These are phyloP conservation scores for Suhomyces faveliae DNA, from an alignment of 805 yeast genomes.

Conservation along the genomic window DNA sequence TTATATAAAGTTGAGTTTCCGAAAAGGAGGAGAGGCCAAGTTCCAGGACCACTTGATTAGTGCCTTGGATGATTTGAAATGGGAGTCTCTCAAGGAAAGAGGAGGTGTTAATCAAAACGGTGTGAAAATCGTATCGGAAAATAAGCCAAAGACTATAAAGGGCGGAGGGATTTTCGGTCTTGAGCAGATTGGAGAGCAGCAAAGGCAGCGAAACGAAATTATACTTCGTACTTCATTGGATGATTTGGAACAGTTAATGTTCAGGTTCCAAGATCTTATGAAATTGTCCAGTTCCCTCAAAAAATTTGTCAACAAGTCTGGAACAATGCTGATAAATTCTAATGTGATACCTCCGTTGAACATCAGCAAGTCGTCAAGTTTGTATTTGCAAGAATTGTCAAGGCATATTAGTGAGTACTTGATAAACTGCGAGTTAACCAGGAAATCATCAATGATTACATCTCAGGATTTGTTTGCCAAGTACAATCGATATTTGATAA, in stretches of 20 bases:
- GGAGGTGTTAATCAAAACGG: constrained; percentile 40
- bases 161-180: constrained; percentile 69
- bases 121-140: constrained; percentile 18
- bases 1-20: constrained; percentile 69
- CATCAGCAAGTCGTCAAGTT: constrained; percentile 31
- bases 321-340: background rate
- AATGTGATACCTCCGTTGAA: constrained; percentile 31
- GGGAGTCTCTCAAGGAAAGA: constrained; percentile 41
- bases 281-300: constrained; percentile 49
- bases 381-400: constrained; percentile 67
- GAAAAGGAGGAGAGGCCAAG: constrained; percentile 64
- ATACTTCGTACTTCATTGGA: constrained; percentile 68
- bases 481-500: constrained; percentile 35
- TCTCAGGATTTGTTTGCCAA: constrained; percentile 42
- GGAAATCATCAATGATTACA: constrained; percentile 37
- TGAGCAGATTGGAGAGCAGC: constrained; percentile 54
- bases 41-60: constrained; percentile 44
- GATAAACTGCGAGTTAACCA: constrained; percentile 27
- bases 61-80: constrained; percentile 46
- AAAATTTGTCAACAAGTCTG: constrained; percentile 6
- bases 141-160: constrained; percentile 1
- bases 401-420: constrained; percentile 78
- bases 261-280: constrained; percentile 73
- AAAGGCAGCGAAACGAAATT: constrained; percentile 55
- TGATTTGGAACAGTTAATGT: constrained; percentile 73